These are phyloP conservation scores for Claviceps arundinis DNA, from an alignment of 2,329 filamentous ascomycete species.

Conservation along the genomic window DNA sequence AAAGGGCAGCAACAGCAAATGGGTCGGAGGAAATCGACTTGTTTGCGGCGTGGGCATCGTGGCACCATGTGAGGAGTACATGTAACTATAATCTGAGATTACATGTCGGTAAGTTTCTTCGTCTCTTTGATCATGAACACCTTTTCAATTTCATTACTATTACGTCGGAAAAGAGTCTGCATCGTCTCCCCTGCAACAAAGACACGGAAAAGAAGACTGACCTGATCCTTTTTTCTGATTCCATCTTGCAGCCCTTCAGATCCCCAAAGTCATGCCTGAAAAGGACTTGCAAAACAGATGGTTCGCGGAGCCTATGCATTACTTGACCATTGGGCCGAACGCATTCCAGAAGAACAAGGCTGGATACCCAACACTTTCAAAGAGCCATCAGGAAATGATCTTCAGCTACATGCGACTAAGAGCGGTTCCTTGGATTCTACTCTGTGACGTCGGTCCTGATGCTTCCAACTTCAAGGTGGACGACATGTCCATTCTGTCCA, in stretches of 20 bases:
- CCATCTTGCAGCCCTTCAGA: conserved; percentile 32
- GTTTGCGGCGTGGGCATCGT: conserved; percentile 82
- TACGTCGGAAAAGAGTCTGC: not conserved
- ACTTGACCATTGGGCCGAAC: conserved; percentile 39
- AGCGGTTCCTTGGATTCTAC: conserved; percentile 46
- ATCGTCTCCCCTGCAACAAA: not conserved
- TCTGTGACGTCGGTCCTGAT: conserved; percentile 47
- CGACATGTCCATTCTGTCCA: conserved; percentile 10
- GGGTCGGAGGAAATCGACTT: conserved; percentile 44
- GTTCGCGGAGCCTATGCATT: conserved; percentile 56
- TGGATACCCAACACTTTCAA: conserved; percentile 48
- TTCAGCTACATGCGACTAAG: conserved; percentile 52
- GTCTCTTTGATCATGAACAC: not conserved
- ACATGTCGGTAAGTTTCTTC: conserved; percentile 57
- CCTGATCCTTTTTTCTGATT: not conserved
- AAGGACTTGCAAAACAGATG: conserved; percentile 50
- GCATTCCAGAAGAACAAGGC: conserved; percentile 47
- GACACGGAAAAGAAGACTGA: not conserved
- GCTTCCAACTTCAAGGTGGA: conserved; percentile 17
- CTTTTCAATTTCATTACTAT: not conserved
- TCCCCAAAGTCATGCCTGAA: conserved; percentile 46
- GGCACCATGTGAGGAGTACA: conserved; percentile 73
- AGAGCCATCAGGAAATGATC: conserved; percentile 47
- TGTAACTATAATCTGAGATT: conserved; percentile 77
- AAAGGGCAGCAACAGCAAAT: conserved; percentile 12